Percentiles rank a stretch among this genome's conserved stretches.
Conservation (phyloP, 1,284 basidiomycete genomes). For the Somion occarium region DNA sequence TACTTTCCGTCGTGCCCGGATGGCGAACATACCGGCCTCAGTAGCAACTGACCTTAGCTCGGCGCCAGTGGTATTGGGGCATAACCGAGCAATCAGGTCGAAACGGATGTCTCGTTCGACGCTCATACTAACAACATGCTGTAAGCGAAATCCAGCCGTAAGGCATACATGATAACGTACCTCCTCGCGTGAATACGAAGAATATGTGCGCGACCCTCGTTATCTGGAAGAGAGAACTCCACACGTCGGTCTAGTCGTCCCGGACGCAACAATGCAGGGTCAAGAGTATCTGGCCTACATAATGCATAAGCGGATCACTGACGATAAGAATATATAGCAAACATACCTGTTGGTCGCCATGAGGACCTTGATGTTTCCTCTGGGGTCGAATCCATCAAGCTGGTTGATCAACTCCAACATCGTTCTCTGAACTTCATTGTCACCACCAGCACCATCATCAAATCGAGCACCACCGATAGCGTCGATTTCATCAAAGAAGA, state of each 20-base stretch:
- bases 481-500: conserved; percentile 99
- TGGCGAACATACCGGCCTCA: conserved; percentile 99
- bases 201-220: conserved; percentile 95
- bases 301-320: conserved; percentile 7
- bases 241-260: conserved; percentile 95
- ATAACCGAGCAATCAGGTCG: conserved; percentile 94
- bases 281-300: conserved; percentile 93
- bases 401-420: conserved; percentile 99
- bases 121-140: conserved; percentile 95
- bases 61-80: conserved; percentile 97
- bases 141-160: conserved; percentile 10
- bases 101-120: conserved; percentile 97
- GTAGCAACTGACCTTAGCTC: conserved; percentile 96
- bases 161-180: conserved; percentile 35
- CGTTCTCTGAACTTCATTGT: conserved; percentile 99
- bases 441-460: conserved; percentile 97
- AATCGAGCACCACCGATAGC: conserved; percentile 99
- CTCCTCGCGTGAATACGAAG: conserved; percentile 95
- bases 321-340: background rate
- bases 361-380: conserved; percentile 99
- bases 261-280: conserved; percentile 94
- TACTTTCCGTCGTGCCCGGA: conserved; percentile 93
- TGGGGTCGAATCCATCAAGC: conserved; percentile 95
- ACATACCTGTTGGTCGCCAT: conserved; percentile 96
- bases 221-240: conserved; percentile 94